A percentile compares a stretch with the other conserved stretches of the same genome.
Conservation (phyloP, 345 rosid genomes). For the Salix arbutifolia region DNA sequence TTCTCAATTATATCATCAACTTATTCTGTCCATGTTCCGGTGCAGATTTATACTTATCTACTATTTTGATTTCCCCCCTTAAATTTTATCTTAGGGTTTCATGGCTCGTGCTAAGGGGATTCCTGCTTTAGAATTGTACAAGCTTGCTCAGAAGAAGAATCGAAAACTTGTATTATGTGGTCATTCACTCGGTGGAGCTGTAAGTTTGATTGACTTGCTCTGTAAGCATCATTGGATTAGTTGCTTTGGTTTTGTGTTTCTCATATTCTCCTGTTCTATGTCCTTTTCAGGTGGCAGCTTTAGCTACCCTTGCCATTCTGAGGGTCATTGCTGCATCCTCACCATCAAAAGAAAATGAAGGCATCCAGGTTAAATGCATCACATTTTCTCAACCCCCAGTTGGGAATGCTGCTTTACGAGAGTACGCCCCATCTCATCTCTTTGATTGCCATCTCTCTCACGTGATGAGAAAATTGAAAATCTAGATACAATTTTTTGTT, state of each 20-base stretch:
- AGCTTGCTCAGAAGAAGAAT: conserved; percentile 93
- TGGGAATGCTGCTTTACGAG: conserved; percentile 94
- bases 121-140: conserved; percentile 92
- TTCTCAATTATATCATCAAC: neutral
- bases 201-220: conserved; percentile 35
- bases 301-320: conserved; percentile 95
- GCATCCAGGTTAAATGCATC: conserved; percentile 77
- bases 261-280: conserved; percentile 1
- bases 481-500: neutral
- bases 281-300: conserved; percentile 68
- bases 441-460: neutral
- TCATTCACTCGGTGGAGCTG: conserved; percentile 99
- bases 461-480: neutral
- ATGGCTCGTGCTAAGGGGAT: conserved; percentile 97
- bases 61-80: neutral
- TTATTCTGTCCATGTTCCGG: neutral
- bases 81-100: conserved; percentile 58
- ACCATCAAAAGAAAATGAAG: conserved; percentile 58
- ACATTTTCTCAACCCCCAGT: conserved; percentile 97
- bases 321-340: conserved; percentile 83
- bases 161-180: conserved; percentile 92
- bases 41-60: neutral
- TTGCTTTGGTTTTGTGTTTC: conserved; percentile 10
- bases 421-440: conserved; percentile 43
- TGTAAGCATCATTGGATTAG: conserved; percentile 1